Base-by-base conservation (phyloP, 1,139 yeast genomes). In the Suhomyces ambrosiae region DNA sequence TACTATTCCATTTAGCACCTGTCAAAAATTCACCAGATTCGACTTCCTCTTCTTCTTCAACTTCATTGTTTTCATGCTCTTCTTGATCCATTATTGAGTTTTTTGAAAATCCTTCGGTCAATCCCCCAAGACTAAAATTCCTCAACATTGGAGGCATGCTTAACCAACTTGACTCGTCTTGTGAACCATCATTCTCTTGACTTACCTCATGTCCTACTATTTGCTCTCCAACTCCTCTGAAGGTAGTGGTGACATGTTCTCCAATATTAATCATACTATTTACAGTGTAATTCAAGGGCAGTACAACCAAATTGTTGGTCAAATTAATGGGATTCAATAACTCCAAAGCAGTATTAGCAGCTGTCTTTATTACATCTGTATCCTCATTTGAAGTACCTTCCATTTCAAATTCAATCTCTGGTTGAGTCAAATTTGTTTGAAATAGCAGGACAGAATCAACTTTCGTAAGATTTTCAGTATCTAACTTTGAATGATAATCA, bases 281-380 rank as follows among this genome's bases (percentile, higher is more conserved):
- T 35, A 70, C 56, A 0, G 75, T 68, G 30, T 55, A 60, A 38
- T 58, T 64, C 9, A 70, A 42, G 0, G 76, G 76, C 63, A 57
- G 67, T 9, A 68, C 60, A 7, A 69, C 68, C 34, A 68, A 53
- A 30, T 59, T 64, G 40, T 63, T 67, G 3, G 75, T 65, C 15
- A 68, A 45, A 35, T 52, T 61, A 5, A 64, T 42, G 0, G 75
- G 74, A 38, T 66, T 58, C 13, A 68, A 48, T 30, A 63, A 41
- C 11, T 62, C 68, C 13, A 61, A 42, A 2, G 68, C 65, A 0
- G 58, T 23, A 13, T 28, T 25, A 3, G 41, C 31, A 11, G 35
- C 40, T 7, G 24, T 11, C 13, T 30, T 26, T 11, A 29, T 7
- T 3, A 18, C n/a, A 19, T 40, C 38, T 4, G 9, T n/a, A 7